A percentile compares a stretch with the other conserved stretches of the same genome.
Evolutionary conservation across 2,329 filamentous ascomycete genomes (phyloP).

Genomic region (Aspergillus fructus): DNA sequence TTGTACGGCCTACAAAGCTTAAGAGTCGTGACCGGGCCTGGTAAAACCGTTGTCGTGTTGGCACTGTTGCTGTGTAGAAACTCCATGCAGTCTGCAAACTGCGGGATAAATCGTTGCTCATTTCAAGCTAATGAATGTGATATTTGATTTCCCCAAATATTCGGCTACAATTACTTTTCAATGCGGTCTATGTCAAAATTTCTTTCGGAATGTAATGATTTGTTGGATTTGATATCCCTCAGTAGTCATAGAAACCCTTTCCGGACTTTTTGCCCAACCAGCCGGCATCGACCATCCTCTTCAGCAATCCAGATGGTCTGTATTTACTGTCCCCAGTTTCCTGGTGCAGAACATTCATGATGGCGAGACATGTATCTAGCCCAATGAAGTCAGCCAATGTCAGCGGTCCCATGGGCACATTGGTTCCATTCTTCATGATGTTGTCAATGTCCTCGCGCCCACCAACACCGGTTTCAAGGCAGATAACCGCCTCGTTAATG

Average conservation of each 20-base stretch:
- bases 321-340: constrained; percentile 98
- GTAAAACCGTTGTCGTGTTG: too few species aligned
- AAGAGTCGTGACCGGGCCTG: too few species aligned
- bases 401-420: constrained; percentile 96
- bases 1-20: too few species aligned
- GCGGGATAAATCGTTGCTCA: background rate
- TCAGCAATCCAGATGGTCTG: constrained; percentile 78
- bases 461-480: constrained; percentile 89
- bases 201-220: background rate
- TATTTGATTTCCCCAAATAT: background rate
- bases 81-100: too few species aligned
- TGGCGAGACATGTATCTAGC: constrained; percentile 90
- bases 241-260: constrained; percentile 94
- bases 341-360: constrained; percentile 90
- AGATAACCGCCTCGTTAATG: constrained; percentile 97
- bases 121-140: background rate
- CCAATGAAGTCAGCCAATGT: constrained; percentile 96
- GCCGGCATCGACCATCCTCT: constrained; percentile 96
- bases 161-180: too few species aligned
- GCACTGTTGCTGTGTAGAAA: too few species aligned
- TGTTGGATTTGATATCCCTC: constrained; percentile 16
- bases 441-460: constrained; percentile 87
- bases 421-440: constrained; percentile 99
- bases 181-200: too few species aligned
- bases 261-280: constrained; percentile 98